These are phyloP conservation scores for Neonectria coccinea DNA, from an alignment of 2,329 filamentous ascomycete species.

Conservation along the genomic window DNA sequence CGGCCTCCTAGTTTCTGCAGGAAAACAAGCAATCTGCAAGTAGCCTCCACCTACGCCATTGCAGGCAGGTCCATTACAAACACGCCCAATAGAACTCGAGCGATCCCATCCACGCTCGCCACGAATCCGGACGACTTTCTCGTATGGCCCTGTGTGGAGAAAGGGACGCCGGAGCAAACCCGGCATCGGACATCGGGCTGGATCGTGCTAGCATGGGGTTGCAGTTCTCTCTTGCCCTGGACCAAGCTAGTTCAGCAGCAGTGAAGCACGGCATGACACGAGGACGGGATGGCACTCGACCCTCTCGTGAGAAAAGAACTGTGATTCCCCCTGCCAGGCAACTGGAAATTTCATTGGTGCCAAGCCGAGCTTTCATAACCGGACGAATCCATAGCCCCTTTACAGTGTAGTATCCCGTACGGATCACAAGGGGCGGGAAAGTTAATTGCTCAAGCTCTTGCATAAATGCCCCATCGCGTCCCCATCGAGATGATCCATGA, in stretches of 20 bases:
- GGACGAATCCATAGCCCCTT: slow-evolving; percentile 2
- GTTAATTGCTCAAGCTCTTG: not conserved
- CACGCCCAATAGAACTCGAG: not conserved
- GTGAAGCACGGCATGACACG: no score
- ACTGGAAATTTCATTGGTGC: not conserved
- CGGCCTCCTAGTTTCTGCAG: slow-evolving; percentile 3
- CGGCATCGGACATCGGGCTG: slow-evolving; percentile 6
- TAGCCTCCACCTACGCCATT: slow-evolving; percentile 4
- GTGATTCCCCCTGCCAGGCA: not conserved
- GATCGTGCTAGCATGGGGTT: not conserved
- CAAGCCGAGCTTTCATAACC: not conserved
- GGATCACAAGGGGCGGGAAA: not conserved
- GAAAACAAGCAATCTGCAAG: not conserved
- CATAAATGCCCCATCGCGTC: not conserved
- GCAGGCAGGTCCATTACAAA: slow-evolving; percentile 6
- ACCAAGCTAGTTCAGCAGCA: not conserved
- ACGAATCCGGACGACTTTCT: not conserved
- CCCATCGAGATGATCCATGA: not conserved
- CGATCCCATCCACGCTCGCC: not conserved
- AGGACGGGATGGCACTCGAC: not conserved
- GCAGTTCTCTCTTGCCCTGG: slow-evolving; percentile 4
- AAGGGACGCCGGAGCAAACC: slow-evolving; percentile 8
- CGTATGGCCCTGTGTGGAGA: slow-evolving; percentile 1
- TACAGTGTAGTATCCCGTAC: slow-evolving; percentile 1
- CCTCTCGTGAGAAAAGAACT: not conserved